Evolutionary conservation across 176 grass and related monocot species (phyloP).

Genomic region (Tillandsia leiboldiana): DNA sequence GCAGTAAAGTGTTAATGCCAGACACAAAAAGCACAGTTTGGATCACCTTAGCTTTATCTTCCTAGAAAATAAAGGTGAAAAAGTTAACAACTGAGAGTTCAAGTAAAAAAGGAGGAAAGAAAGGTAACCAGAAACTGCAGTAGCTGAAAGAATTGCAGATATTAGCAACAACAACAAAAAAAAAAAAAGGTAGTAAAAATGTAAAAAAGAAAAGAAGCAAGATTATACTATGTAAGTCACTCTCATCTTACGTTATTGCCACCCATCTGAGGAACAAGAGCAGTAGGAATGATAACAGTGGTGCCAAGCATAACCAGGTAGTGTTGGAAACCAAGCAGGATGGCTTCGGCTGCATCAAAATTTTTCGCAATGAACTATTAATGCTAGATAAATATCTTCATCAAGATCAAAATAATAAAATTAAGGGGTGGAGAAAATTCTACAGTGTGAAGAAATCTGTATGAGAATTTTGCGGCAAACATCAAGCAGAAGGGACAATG

Average conservation of each 20-base stretch:
- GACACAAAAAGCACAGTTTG: conserved; percentile 87
- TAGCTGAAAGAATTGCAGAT: too few species aligned
- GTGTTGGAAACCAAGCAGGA: conserved; percentile 16
- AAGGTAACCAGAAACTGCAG: not conserved
- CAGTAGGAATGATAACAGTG: conserved; percentile 16
- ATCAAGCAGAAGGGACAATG: not conserved
- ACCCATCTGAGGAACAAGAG: conserved; percentile 23
- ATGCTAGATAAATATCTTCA: not conserved
- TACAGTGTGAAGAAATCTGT: too few species aligned
- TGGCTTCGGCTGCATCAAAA: conserved; percentile 7
- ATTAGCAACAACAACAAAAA: not conserved
- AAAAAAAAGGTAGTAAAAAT: not conserved
- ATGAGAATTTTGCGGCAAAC: not conserved
- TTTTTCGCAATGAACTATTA: not conserved
- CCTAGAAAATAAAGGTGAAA: conserved; percentile 27
- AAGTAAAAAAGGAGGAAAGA: not conserved
- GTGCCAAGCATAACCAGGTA: conserved; percentile 20
- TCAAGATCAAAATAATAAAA: not conserved
- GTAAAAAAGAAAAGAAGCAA: not conserved
- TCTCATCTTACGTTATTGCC: conserved; percentile 15
- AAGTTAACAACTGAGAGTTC: not conserved
- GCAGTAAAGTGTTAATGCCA: conserved; percentile 79
- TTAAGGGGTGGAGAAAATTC: not conserved
- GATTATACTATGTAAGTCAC: not conserved
- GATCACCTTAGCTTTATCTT: conserved; percentile 83